Percentiles rank a stretch among this genome's conserved stretches.
phyloP scores from a whole-genome alignment of 257 asterid species.

The Sherardia arvensis region DNA sequence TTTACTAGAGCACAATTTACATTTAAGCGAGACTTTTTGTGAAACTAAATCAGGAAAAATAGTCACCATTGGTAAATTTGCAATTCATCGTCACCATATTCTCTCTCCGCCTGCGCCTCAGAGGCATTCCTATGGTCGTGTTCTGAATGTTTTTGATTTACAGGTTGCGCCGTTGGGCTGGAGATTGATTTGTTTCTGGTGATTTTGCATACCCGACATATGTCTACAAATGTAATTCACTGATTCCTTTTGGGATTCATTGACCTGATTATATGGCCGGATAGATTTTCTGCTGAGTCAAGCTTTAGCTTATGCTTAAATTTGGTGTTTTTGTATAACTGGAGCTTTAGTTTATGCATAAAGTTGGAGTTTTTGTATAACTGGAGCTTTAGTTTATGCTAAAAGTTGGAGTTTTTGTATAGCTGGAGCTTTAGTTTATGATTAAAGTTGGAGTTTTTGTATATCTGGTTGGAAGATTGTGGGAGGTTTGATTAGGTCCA shows the following conservation, averaged over 20 bases:
- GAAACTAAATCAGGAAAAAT: no score
- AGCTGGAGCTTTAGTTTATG: neutral
- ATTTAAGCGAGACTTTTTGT: no score
- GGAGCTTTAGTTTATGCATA: neutral
- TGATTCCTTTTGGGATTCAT: neutral
- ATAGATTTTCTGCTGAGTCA: neutral
- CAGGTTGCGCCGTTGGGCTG: neutral
- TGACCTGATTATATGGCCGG: no score
- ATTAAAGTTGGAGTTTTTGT: neutral
- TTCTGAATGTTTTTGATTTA: no score
- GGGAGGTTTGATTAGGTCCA: neutral
- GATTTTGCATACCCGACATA: neutral
- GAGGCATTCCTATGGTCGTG: no score
- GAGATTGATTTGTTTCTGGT: neutral
- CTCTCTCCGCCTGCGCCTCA: no score
- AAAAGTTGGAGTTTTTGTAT: neutral
- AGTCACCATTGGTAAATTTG: no score
- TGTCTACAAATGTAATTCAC: neutral
- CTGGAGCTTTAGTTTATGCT: neutral
- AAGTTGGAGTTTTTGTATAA: neutral
- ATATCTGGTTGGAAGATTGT: neutral
- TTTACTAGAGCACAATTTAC: no score
- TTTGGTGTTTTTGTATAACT: neutral
- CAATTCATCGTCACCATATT: no score
- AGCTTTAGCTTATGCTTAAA: neutral